These are phyloP conservation scores for Septoria linicola DNA, from an alignment of 2,329 filamentous ascomycete genomes.

Conservation along the genomic window DNA sequence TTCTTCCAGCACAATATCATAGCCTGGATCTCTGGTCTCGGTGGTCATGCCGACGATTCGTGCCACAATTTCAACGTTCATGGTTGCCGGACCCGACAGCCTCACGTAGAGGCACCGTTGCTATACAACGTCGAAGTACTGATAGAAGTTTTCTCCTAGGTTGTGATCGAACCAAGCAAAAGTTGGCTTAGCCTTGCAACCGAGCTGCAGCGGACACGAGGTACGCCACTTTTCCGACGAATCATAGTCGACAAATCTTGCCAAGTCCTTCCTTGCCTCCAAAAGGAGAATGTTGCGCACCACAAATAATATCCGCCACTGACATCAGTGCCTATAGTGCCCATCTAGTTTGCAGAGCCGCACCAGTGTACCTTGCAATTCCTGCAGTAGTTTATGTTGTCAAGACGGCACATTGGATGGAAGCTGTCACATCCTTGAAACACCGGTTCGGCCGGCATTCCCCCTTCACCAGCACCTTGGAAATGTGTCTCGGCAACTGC, in stretches of 20 bases:
- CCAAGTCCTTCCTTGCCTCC: not conserved
- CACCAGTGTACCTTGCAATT: not conserved
- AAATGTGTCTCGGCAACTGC: slow-evolving; percentile 5
- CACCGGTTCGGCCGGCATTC: slow-evolving; percentile 3
- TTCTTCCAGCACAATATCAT: too few relatives aligned
- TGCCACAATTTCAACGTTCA: too few relatives aligned
- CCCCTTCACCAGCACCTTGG: not conserved
- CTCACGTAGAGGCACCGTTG: too few relatives aligned
- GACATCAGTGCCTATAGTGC: slow-evolving; percentile 2
- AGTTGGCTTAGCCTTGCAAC: not conserved
- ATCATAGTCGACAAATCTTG: not conserved
- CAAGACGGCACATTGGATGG: not conserved
- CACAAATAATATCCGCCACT: slow-evolving; percentile 10
- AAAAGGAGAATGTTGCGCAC: not conserved
- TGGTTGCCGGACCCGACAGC: too few relatives aligned
- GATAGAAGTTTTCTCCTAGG: too few relatives aligned
- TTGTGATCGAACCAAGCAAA: too few relatives aligned
- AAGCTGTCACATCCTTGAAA: not conserved
- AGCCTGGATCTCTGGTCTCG: too few relatives aligned
- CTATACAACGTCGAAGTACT: too few relatives aligned
- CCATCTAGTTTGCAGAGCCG: slow-evolving; percentile 5
- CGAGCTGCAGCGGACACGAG: slow-evolving; percentile 2
- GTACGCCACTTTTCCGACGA: slow-evolving; percentile 2
- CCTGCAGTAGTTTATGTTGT: slow-evolving; percentile 4
- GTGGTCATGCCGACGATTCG: too few relatives aligned